Conservation (phyloP, 495 filamentous ascomycete genomes). For the Bacidia gigantensis region DNA sequence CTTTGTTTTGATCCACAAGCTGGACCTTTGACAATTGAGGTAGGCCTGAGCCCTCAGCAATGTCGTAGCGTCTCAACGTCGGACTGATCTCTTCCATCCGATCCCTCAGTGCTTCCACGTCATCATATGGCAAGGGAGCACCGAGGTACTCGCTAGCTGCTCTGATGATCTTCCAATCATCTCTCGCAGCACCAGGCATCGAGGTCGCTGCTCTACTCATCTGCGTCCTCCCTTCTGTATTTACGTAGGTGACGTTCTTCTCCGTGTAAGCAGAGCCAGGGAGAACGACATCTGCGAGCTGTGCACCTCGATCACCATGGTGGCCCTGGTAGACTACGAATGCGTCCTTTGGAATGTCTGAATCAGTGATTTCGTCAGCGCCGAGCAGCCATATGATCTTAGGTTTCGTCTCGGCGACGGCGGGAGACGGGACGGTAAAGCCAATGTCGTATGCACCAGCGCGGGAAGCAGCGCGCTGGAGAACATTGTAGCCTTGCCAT, state of each 20-base stretch:
- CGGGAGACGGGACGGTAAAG: constrained; percentile 68
- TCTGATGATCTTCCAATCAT: constrained; percentile 98
- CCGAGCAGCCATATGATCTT: constrained; percentile 97
- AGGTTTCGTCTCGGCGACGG: constrained; percentile 64
- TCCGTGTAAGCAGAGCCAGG: constrained; percentile 93
- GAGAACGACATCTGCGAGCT: constrained; percentile 85
- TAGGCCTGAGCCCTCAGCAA: constrained; percentile 66
- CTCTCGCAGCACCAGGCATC: constrained; percentile 73
- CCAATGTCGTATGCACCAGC: constrained; percentile 90
- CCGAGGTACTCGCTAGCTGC: constrained; percentile 86
- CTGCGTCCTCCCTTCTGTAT: constrained; percentile 92
- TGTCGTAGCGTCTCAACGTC: constrained; percentile 73
- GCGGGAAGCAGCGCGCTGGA: constrained; percentile 84
- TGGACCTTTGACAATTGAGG: constrained; percentile 71
- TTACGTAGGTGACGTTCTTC: constrained; percentile 92
- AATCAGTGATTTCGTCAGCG: constrained; percentile 71
- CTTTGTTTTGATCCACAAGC: constrained; percentile 91
- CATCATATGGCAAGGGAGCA: constrained; percentile 76
- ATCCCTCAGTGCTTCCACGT: constrained; percentile 71
- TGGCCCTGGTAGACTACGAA: constrained; percentile 98
- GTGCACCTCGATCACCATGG: constrained; percentile 86
- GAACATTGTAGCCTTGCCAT: constrained; percentile 95
- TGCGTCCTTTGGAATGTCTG: constrained; percentile 80
- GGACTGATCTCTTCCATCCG: constrained; percentile 94
- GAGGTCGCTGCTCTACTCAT: constrained; percentile 78